Evolutionary conservation across 495 filamentous ascomycete species (phyloP).

Genomic region (Aspergillus biplanus): DNA sequence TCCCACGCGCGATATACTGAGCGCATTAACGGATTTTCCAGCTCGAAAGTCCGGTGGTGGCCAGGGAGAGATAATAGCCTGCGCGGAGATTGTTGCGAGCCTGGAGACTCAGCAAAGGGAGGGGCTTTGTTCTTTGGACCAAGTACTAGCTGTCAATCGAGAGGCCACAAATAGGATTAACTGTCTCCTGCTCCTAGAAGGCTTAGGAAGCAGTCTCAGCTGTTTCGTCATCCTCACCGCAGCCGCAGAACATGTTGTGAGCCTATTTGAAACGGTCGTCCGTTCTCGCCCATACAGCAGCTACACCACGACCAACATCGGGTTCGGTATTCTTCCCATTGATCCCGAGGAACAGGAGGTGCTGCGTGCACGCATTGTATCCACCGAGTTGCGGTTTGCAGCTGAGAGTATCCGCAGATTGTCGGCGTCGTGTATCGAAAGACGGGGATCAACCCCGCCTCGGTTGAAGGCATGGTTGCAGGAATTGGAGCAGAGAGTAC

Average conservation of each 20-base stretch:
- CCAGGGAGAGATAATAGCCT: not conserved
- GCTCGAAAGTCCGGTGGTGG: not conserved
- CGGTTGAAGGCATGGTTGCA: slow-evolving; percentile 2
- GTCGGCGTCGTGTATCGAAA: not conserved
- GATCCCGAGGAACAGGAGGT: not conserved
- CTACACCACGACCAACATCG: slow-evolving; percentile 2
- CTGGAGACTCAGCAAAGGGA: slow-evolving; percentile 1
- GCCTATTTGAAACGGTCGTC: slow-evolving; percentile 1
- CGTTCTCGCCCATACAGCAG: not conserved
- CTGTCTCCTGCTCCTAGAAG: not conserved
- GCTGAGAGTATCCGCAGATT: slow-evolving; percentile 2
- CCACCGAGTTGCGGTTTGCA: not conserved
- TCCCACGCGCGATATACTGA: not conserved
- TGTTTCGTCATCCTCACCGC: slow-evolving; percentile 1
- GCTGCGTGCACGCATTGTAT: not conserved
- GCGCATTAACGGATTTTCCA: not conserved
- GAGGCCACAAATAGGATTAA: not conserved
- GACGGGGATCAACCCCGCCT: not conserved
- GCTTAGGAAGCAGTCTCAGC: slow-evolving; percentile 1
- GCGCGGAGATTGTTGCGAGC: not conserved
- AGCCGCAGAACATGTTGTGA: not conserved
- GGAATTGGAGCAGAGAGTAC: not conserved
- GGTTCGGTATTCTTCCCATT: slow-evolving; percentile 1
- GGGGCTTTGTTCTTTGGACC: not conserved
- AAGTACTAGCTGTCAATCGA: not conserved